Conservation (phyloP, 1,139 yeast genomes). For the Pichia sp. region DNA sequence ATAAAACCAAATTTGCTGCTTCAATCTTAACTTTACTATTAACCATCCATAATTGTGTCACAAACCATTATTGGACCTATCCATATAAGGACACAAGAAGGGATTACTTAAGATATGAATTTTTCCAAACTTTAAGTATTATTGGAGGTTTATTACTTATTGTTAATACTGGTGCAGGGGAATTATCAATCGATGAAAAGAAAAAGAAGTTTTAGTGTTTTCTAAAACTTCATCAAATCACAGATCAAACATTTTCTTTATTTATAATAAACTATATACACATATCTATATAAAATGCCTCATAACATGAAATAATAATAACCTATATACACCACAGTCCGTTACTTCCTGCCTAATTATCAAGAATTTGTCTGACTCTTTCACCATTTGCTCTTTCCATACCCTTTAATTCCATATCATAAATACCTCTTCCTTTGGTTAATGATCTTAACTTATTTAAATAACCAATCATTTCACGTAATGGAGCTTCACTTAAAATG, state of each 20-base stretch:
- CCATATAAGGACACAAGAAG: constrained; percentile 67
- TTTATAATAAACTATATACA: constrained; percentile 2
- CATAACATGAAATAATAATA: neutral
- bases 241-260: neutral
- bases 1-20: constrained; percentile 88
- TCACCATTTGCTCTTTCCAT: constrained; percentile 57
- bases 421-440: constrained; percentile 86
- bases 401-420: constrained; percentile 69
- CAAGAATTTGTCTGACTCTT: constrained; percentile 36
- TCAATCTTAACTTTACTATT: constrained; percentile 68
- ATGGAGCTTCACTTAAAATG: constrained; percentile 72
- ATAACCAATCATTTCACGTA: constrained; percentile 88
- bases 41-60: constrained; percentile 66
- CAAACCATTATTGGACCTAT: constrained; percentile 88
- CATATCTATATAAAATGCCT: neutral
- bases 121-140: constrained; percentile 89
- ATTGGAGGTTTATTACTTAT: constrained; percentile 90
- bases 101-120: constrained; percentile 87
- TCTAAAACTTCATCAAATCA: neutral
- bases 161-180: constrained; percentile 96
- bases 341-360: constrained; percentile 7
- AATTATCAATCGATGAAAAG: constrained; percentile 89
- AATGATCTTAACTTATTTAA: constrained; percentile 68
- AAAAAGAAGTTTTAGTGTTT: constrained; percentile 71
- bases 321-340: neutral